phyloP scores from a whole-genome alignment of 257 asterid species.

The Gynochthodes officinalis region DNA sequence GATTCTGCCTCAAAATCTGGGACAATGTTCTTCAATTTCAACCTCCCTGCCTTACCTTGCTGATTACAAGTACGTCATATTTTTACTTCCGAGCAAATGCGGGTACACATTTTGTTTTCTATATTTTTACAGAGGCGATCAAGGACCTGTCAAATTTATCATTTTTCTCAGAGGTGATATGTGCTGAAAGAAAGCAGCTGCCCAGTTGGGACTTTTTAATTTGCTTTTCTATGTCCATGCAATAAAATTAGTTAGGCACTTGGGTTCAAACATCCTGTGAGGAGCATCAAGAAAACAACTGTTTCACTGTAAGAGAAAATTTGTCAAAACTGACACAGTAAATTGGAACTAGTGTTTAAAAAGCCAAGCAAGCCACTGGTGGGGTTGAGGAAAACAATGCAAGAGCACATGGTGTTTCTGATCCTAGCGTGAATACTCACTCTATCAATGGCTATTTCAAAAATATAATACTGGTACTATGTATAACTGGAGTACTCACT shows the following conservation, averaged over 20 bases:
- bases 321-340: neutral
- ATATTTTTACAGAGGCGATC: too few species aligned
- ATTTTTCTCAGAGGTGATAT: too few species aligned
- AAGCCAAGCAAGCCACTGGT: constrained; percentile 43
- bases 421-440: constrained; percentile 18
- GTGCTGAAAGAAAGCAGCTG: too few species aligned
- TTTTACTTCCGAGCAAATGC: too few species aligned
- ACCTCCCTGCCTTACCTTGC: neutral
- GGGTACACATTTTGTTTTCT: too few species aligned
- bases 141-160: too few species aligned
- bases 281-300: neutral
- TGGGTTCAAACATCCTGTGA: too few species aligned
- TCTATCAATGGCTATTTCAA: constrained; percentile 18
- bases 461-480: too few species aligned
- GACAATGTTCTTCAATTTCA: constrained; percentile 24
- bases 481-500: neutral
- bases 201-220: too few species aligned
- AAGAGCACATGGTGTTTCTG: constrained; percentile 55
- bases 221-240: too few species aligned
- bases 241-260: too few species aligned
- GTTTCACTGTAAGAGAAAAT: neutral
- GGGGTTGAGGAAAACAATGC: constrained; percentile 76
- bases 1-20: constrained; percentile 49
- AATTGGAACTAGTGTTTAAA: constrained; percentile 1
- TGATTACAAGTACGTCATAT: too few species aligned